These are phyloP conservation scores for Wickerhamiella siamensis DNA, from an alignment of 805 yeast species.

Conservation along the genomic window DNA sequence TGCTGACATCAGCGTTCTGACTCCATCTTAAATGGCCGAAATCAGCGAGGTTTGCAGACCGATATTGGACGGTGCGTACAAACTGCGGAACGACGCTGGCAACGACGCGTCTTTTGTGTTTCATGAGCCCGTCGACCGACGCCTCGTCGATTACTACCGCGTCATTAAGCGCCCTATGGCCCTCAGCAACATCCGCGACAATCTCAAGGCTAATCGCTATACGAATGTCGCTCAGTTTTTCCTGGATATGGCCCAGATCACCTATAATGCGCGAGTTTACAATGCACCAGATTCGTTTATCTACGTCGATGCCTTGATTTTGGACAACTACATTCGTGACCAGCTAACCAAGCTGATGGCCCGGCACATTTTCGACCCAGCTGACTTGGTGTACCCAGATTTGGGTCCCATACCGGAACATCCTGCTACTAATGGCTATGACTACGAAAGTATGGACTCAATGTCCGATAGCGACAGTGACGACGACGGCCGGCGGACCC, in stretches of 20 bases:
- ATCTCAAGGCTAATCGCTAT: constrained; percentile 42
- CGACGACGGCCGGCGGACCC: constrained; percentile 15
- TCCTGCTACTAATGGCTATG: background rate
- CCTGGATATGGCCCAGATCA: constrained; percentile 65
- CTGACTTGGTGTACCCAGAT: constrained; percentile 38
- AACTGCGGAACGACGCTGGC: constrained; percentile 26
- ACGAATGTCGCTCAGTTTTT: constrained; percentile 52
- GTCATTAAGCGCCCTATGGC: constrained; percentile 72
- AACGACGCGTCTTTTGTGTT: constrained; percentile 40
- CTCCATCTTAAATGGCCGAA: background rate
- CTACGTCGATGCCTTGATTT: constrained; percentile 49
- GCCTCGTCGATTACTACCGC: constrained; percentile 66
- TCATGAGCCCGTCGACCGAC: constrained; percentile 58
- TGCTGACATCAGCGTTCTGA: background rate
- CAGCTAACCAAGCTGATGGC: constrained; percentile 35
- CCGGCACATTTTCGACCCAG: constrained; percentile 27
- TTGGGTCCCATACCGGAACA: constrained; percentile 41
- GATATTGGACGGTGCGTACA: constrained; percentile 23
- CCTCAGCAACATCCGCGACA: constrained; percentile 48
- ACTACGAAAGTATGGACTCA: constrained; percentile 11
- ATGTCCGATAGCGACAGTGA: constrained; percentile 19
- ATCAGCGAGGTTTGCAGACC: constrained; percentile 9
- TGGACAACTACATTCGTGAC: constrained; percentile 38
- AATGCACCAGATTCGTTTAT: constrained; percentile 57
- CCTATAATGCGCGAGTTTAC: constrained; percentile 81